A percentile compares a stretch with the other conserved stretches of the same genome.
These are phyloP conservation scores for Penicillium samsonianum DNA, from an alignment of 495 filamentous ascomycete species.

Conservation along the genomic window DNA sequence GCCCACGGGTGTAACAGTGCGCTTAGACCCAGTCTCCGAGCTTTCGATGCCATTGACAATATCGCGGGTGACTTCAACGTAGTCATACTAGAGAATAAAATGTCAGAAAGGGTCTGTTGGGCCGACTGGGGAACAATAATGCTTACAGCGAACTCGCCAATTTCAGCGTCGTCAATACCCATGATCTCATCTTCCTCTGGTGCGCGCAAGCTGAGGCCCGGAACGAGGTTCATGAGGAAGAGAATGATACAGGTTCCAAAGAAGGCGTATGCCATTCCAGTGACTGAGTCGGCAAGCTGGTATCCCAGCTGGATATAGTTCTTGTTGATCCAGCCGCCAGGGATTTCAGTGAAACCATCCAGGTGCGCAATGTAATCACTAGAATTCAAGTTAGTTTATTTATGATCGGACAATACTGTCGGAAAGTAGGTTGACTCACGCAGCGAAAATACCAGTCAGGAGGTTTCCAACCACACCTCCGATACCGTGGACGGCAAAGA, in stretches of 20 bases:
- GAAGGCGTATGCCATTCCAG: conserved; percentile 86
- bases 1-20: conserved; percentile 31
- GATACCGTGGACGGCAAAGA: conserved; percentile 88
- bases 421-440: conserved; percentile 51
- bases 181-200: conserved; percentile 83
- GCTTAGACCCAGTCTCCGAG: conserved; percentile 37
- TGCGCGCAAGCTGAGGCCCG: conserved; percentile 77
- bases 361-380: conserved; percentile 86
- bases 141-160: conserved; percentile 89
- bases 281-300: conserved; percentile 84
- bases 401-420: not conserved
- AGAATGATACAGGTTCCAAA: conserved; percentile 82
- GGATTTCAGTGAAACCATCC: conserved; percentile 70
- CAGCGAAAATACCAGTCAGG: conserved; percentile 86
- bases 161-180: conserved; percentile 93
- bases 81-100: conserved; percentile 68
- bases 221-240: conserved; percentile 83
- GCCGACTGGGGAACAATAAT: not conserved
- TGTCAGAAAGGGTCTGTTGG: conserved; percentile 4
- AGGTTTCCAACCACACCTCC: conserved; percentile 90
- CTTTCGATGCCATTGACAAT: conserved; percentile 63
- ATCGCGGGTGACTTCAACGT: conserved; percentile 89
- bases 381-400: conserved; percentile 17
- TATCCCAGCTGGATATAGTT: conserved; percentile 87
- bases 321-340: conserved; percentile 88